These are phyloP conservation scores for Pseudogymnoascus sp. DNA, from an alignment of 2,329 filamentous ascomycete species.

Conservation along the genomic window DNA sequence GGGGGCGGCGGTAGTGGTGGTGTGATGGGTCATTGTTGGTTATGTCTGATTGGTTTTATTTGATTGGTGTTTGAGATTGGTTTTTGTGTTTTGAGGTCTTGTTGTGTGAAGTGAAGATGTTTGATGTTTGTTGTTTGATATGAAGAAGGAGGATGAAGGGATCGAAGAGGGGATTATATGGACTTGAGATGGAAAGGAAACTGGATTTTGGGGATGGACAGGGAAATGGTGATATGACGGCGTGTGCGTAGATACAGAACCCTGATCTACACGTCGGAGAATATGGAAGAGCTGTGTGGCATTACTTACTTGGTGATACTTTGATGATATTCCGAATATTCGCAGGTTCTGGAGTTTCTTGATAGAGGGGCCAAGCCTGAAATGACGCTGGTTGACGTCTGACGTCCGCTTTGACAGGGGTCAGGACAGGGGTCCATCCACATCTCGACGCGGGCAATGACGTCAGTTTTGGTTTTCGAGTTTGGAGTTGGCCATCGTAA, in stretches of 20 bases:
- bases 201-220: not conserved
- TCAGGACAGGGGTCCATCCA: not conserved
- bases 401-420: not conserved
- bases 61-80: not conserved
- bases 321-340: not conserved
- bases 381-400: conserved; percentile 3
- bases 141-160: conserved; percentile 5
- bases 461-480: not conserved
- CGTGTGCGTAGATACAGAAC: not conserved
- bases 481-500: not conserved
- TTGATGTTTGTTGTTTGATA: conserved; percentile 1
- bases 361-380: conserved; percentile 1
- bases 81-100: not conserved
- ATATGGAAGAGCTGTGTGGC: not conserved
- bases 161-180: not conserved
- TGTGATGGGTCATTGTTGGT: not conserved
- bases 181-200: not conserved
- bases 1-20: not conserved
- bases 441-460: not conserved
- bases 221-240: not conserved
- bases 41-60: not conserved
- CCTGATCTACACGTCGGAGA: not conserved
- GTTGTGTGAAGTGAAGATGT: not conserved
- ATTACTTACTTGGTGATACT: not conserved
- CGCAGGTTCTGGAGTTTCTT: not conserved